Conservation (phyloP, 2,329 filamentous ascomycete genomes). For the Coniochaeta prunicola region DNA sequence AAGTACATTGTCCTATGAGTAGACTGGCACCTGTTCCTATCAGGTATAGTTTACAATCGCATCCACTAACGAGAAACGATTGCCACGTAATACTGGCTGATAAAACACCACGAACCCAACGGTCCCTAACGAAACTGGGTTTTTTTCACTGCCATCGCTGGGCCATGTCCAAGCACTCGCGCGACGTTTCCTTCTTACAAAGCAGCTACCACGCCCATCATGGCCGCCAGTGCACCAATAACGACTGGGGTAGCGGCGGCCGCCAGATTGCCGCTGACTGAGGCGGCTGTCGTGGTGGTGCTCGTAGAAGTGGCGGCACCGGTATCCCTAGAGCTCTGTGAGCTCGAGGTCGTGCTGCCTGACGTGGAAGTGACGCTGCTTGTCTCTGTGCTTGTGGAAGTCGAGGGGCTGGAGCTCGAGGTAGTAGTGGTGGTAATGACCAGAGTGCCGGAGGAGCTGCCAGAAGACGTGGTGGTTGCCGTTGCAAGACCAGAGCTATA, state of each 20-base stretch:
- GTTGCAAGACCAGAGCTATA: not conserved
- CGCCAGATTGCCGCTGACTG: not conserved
- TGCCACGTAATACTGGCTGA: not conserved
- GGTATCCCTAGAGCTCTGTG: not conserved
- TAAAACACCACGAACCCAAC: not conserved
- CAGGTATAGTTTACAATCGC: not conserved
- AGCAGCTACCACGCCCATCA: not conserved
- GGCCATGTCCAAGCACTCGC: not conserved
- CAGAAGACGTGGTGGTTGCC: not conserved
- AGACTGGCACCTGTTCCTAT: too few relatives aligned
- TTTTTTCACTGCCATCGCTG: not conserved
- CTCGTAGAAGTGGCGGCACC: not conserved
- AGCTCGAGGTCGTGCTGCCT: not conserved
- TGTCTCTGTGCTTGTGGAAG: not conserved
- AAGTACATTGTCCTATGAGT: too few relatives aligned
- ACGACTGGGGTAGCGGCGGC: not conserved
- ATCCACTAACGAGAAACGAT: not conserved
- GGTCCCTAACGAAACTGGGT: not conserved
- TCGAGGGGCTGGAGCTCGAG: not conserved
- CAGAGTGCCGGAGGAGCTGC: not conserved
- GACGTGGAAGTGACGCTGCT: not conserved
- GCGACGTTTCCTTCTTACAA: not conserved
- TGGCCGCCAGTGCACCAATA: not conserved
- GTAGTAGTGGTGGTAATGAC: not conserved
- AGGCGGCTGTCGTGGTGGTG: not conserved